Evolutionary conservation across 2,329 filamentous ascomycete species (phyloP).

Genomic region (Claviceps fusiformis): DNA sequence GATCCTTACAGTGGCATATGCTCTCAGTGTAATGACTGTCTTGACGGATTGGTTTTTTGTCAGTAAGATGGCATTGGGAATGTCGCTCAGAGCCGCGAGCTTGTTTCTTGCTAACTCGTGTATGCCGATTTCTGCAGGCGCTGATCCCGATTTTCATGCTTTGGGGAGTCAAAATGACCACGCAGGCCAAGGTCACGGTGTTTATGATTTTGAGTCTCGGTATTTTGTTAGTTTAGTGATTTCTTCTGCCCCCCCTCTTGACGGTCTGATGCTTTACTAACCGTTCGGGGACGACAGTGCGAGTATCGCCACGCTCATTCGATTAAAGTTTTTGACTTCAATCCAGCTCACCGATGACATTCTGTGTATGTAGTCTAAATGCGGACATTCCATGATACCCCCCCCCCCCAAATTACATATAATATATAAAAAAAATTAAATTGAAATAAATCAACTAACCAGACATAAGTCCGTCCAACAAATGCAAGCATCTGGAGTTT

Average conservation of each 20-base stretch:
- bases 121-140: constrained; percentile 19
- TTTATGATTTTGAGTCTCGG: constrained; percentile 35
- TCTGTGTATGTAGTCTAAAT: constrained; percentile 31
- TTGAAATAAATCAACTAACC: constrained; percentile 8
- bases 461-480: constrained; percentile 28
- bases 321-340: constrained; percentile 33
- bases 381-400: too few relatives aligned
- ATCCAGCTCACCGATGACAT: constrained; percentile 32
- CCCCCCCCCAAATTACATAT: too few relatives aligned
- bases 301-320: constrained; percentile 39
- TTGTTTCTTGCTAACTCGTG: neutral
- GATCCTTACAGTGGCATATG: constrained; percentile 35
- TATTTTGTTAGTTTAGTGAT: constrained; percentile 23
- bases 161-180: constrained; percentile 40
- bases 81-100: neutral
- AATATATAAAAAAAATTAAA: neutral
- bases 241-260: constrained; percentile 4
- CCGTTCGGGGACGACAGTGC: constrained; percentile 22
- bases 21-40: constrained; percentile 37
- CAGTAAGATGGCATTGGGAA: constrained; percentile 8
- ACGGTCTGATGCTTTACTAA: neutral
- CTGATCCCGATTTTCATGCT: constrained; percentile 40
- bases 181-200: constrained; percentile 37
- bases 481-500: constrained; percentile 43
- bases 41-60: constrained; percentile 41